Evolutionary conservation across 306 rosid species (phyloP).

Genomic region (Castanea sativa): DNA sequence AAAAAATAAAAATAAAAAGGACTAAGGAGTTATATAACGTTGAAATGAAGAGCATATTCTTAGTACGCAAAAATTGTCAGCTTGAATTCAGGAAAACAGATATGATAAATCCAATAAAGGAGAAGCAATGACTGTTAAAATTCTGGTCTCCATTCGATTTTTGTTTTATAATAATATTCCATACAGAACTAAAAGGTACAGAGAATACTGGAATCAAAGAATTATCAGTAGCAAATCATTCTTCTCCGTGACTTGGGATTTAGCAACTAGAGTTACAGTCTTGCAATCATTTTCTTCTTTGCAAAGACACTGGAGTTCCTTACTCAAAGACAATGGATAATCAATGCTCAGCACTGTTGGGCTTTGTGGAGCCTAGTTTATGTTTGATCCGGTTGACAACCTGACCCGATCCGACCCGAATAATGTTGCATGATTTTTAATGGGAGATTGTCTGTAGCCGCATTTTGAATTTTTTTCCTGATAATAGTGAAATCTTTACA

Average conservation of each 20-base stretch:
- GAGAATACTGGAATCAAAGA: constrained; percentile 24
- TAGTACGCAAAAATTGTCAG: neutral
- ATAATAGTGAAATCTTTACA: too few species aligned
- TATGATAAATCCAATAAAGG: neutral
- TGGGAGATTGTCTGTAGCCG: too few species aligned
- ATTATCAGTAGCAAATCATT: constrained; percentile 22
- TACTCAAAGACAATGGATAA: too few species aligned
- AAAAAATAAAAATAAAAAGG: neutral
- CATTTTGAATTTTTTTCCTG: too few species aligned
- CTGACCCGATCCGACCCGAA: too few species aligned
- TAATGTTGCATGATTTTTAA: too few species aligned
- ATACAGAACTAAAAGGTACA: too few species aligned
- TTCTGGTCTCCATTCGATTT: neutral
- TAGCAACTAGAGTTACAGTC: constrained; percentile 50
- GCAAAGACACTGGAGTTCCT: constrained; percentile 23
- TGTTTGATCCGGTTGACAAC: too few species aligned
- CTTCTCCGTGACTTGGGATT: constrained; percentile 56
- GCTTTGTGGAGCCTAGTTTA: too few species aligned
- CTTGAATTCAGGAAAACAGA: neutral
- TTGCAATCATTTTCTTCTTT: constrained; percentile 71
- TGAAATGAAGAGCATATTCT: constrained; percentile 17
- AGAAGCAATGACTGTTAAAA: neutral
- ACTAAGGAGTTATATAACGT: neutral
- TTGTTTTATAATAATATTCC: too few species aligned
- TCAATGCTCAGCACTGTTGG: too few species aligned